These are phyloP conservation scores for Diutina pseudorugosa DNA, from an alignment of 1,139 yeast genomes.

Conservation along the genomic window DNA sequence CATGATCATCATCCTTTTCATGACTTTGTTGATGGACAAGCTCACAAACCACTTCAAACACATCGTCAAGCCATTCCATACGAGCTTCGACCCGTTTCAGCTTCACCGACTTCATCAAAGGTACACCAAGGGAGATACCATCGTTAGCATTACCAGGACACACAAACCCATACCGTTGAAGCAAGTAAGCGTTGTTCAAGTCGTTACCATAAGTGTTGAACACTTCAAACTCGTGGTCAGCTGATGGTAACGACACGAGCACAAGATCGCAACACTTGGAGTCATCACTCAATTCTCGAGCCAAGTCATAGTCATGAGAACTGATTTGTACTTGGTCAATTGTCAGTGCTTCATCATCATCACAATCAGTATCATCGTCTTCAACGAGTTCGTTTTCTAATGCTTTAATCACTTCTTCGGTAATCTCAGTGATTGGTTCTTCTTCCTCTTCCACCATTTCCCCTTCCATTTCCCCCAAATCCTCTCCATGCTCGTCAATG, in stretches of 20 bases:
- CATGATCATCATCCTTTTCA: background rate
- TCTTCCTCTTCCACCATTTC: slow-evolving; percentile 13
- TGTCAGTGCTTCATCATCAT: background rate
- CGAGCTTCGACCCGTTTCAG: slow-evolving; percentile 7
- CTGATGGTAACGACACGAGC: slow-evolving; percentile 23
- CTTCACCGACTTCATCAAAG: slow-evolving; percentile 28
- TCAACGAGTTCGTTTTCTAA: slow-evolving; percentile 15
- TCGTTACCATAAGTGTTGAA: slow-evolving; percentile 71
- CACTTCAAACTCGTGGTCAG: slow-evolving; percentile 39
- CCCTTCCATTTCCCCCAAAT: background rate
- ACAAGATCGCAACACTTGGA: slow-evolving; percentile 48
- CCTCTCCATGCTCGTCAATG: background rate
- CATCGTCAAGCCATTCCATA: background rate
- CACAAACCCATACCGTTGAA: slow-evolving; percentile 71
- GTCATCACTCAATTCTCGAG: slow-evolving; percentile 20
- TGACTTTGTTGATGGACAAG: background rate
- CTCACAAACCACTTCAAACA: background rate
- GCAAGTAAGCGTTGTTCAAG: slow-evolving; percentile 47
- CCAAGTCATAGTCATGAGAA: slow-evolving; percentile 12
- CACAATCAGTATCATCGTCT: background rate
- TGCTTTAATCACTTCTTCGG: slow-evolving; percentile 23
- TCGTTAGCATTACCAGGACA: slow-evolving; percentile 35
- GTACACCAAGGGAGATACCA: slow-evolving; percentile 42
- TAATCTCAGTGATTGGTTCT: slow-evolving; percentile 15
- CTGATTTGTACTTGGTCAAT: slow-evolving; percentile 4